Conservation (phyloP, 495 filamentous ascomycete genomes). For the Aspergillus indologenus region DNA sequence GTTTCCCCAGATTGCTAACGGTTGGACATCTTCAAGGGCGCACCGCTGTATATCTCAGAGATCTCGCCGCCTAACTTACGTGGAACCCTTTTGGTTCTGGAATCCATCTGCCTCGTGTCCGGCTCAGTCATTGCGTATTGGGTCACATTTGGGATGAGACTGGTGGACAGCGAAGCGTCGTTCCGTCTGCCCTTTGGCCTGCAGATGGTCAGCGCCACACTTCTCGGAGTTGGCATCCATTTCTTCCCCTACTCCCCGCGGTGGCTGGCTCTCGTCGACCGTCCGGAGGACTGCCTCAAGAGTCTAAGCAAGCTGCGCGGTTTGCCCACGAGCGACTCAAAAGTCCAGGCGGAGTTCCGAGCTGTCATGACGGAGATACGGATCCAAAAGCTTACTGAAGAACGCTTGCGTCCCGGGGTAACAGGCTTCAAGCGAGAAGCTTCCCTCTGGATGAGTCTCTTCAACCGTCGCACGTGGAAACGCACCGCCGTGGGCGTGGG, state of each 20-base stretch:
- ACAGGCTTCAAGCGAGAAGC: no score
- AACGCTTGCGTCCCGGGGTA: no score
- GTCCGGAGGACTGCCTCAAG: constrained; percentile 58
- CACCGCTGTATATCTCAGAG: constrained; percentile 33
- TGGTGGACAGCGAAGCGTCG: constrained; percentile 62
- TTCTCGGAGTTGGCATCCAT: constrained; percentile 59
- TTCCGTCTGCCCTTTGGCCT: constrained; percentile 64
- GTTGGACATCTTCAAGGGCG: no score
- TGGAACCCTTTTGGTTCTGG: constrained; percentile 66
- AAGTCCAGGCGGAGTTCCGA: background rate
- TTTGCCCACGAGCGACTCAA: constrained; percentile 4
- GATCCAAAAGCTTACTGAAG: background rate
- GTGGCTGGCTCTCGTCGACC: constrained; percentile 64
- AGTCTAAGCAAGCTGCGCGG: constrained; percentile 60
- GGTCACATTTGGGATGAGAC: constrained; percentile 60
- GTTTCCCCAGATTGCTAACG: no score
- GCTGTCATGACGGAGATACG: background rate
- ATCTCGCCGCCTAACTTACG: constrained; percentile 49
- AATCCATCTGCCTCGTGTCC: constrained; percentile 71
- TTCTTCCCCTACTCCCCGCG: constrained; percentile 73
- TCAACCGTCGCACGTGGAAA: no score
- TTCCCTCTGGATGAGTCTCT: no score
- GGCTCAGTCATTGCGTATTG: constrained; percentile 78
- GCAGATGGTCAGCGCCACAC: constrained; percentile 56
- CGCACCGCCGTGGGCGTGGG: no score